These are phyloP conservation scores for Linum usitatissimum DNA, from an alignment of 345 rosid species.

Conservation along the genomic window DNA sequence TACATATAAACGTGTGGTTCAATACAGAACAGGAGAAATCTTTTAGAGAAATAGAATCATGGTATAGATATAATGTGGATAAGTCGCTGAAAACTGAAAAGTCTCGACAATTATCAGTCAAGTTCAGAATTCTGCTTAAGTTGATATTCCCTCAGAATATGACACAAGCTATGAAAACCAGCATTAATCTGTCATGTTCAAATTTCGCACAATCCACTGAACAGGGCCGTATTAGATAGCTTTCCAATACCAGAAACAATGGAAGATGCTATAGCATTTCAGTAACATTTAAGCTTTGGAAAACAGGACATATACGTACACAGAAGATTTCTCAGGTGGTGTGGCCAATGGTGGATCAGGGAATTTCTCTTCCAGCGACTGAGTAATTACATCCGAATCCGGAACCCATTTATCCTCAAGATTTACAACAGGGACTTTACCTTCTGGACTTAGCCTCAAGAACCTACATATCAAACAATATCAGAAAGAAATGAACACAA, in stretches of 20 bases:
- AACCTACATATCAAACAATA: slow-evolving; percentile 39
- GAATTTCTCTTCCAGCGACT: slow-evolving; percentile 68
- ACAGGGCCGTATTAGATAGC: background rate
- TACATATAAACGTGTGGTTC: too few species aligned
- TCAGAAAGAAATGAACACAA: background rate
- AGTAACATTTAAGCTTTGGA: background rate
- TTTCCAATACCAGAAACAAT: background rate
- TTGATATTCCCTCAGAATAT: background rate
- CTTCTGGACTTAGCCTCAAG: slow-evolving; percentile 68
- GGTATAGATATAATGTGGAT: too few species aligned
- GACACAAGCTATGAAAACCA: background rate
- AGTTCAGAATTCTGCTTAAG: background rate
- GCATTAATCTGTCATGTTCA: too few species aligned
- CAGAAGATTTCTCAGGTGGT: slow-evolving; percentile 76
- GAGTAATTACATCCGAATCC: slow-evolving; percentile 86
- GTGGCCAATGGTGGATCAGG: slow-evolving; percentile 71
- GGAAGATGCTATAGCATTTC: background rate
- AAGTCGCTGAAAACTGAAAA: background rate
- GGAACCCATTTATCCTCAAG: slow-evolving; percentile 87
- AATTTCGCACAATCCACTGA: background rate
- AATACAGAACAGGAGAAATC: background rate
- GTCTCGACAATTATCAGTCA: background rate
- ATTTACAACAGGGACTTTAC: slow-evolving; percentile 81
- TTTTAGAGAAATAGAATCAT: background rate
- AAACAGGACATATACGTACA: slow-evolving; percentile 33